phyloP scores from a whole-genome alignment of 257 asterid species.

The Handroanthus guayacan region DNA sequence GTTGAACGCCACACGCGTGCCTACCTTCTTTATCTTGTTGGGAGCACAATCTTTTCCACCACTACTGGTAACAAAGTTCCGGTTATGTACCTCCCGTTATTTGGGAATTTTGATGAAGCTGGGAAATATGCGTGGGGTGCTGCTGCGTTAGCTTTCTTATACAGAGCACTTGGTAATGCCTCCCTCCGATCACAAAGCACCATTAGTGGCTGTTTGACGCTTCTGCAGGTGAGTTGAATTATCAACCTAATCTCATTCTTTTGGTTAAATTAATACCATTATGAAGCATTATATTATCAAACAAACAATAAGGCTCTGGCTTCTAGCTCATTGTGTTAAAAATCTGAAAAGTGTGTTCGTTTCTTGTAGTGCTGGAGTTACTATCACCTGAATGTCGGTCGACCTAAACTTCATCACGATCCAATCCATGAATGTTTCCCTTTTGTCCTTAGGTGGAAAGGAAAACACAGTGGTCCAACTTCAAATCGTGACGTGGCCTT shows the following conservation, averaged over 20 bases:
- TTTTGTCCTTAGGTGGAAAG: conserved; percentile 98
- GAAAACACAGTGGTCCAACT: conserved; percentile 91
- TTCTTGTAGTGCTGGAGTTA: conserved; percentile 97
- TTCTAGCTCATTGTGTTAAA: background rate
- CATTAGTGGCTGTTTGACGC: conserved; percentile 89
- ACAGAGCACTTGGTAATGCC: conserved; percentile 96
- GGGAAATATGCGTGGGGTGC: conserved; percentile 99
- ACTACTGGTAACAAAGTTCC: conserved; percentile 98
- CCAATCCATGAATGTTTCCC: conserved; percentile 97
- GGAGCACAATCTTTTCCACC: conserved; percentile 93
- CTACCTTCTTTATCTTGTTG: conserved; percentile 91
- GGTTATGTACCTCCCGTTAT: conserved; percentile 93
- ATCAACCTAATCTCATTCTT: conserved; percentile 10
- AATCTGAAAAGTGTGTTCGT: conserved; percentile 16
- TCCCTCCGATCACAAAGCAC: conserved; percentile 95
- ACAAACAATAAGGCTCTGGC: conserved; percentile 14
- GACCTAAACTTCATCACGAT: conserved; percentile 89
- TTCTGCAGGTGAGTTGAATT: conserved; percentile 73
- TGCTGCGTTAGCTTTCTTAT: conserved; percentile 86
- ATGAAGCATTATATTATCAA: background rate
- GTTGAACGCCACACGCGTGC: conserved; percentile 82
- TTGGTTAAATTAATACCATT: conserved; percentile 5
- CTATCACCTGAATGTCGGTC: conserved; percentile 88
- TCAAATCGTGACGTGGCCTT: conserved; percentile 94
- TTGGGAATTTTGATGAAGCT: conserved; percentile 86